Conservation (phyloP, 257 asterid genomes). For the Jacaranda copaia region DNA sequence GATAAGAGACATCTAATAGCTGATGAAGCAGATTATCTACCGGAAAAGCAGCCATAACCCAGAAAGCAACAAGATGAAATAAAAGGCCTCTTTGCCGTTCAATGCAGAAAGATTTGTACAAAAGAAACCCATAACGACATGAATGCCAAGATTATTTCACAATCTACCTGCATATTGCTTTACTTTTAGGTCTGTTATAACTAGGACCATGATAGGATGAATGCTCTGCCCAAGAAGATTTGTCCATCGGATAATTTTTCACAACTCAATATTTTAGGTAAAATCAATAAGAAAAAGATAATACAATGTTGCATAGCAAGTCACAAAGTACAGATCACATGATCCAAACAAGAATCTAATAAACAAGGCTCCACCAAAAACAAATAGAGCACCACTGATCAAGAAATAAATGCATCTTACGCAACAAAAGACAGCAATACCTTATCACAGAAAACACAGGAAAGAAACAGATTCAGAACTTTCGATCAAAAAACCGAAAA, state of each 20-base stretch:
- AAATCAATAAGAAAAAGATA: too few species aligned
- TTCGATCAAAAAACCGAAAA: too few species aligned
- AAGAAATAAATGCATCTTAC: neutral
- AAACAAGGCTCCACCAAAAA: neutral
- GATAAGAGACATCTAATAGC: slow-evolving; percentile 4
- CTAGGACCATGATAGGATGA: neutral
- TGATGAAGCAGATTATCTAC: neutral
- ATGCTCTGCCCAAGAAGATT: neutral
- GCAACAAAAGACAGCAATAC: neutral
- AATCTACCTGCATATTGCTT: neutral
- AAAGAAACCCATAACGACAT: neutral
- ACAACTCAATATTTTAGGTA: too few species aligned
- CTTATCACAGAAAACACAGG: neutral
- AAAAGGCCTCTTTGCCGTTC: neutral
- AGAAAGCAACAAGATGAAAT: neutral
- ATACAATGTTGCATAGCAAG: too few species aligned
- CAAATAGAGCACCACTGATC: neutral
- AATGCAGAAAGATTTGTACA: neutral
- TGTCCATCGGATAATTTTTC: too few species aligned
- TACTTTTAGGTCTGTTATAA: neutral
- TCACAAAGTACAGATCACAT: too few species aligned
- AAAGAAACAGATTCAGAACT: neutral
- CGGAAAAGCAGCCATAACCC: neutral
- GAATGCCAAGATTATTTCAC: neutral
- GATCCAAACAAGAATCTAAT: neutral